Base-by-base conservation (phyloP, 73 alveolate species). In the Paramecium tetraurelia region DNA sequence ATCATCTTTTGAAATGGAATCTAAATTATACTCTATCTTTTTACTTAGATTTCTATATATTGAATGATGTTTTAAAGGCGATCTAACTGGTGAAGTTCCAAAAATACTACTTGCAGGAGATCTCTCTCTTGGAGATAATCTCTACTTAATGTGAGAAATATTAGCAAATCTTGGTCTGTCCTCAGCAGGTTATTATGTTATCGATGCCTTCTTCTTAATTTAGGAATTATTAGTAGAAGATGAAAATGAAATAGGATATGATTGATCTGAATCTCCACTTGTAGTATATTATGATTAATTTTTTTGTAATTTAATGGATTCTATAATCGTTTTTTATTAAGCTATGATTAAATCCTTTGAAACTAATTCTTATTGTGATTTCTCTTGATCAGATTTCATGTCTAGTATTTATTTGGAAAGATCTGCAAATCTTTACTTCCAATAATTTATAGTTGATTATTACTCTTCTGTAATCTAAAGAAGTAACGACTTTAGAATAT, bases 1-100 rank as follows among this genome's bases (percentile, higher is more conserved):
- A 75, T 75, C 87, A 75, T 75, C 87, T 41, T 75, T 75, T 10
- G 87, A 75, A 38, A 75, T 75, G 35, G 87, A 75, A 4, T 35
- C 87, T 63, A 22, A 27, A 63, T 27, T 16, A n/a, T 68, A 6
- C 12, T 18, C 1, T 21, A 21, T 69, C 31, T 38, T 29, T 7
- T 75, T 38, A 35, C 87, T 41, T 38, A 75, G n/a, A 41, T 75
- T 75, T 22, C 68, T 38, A 38, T 38, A 38, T 2, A 75, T 75
- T 12, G 59, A 38, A 41, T 75, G 87, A 41, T 75, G 59, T 75
- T 75, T 75, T 38, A 75, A 75, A 3, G 87, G 87, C 3, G 87
- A 75, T 75, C 87, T 75, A 11, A 75, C 58, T n/a, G 87, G 87
- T 21, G 87, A 75, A 2, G 58, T 22, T 38, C 87, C 68, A 75